A percentile compares a stretch with the other conserved stretches of the same genome.
phyloP scores from a whole-genome alignment of 441 rosid species.

The Eutrema salsugineum region DNA sequence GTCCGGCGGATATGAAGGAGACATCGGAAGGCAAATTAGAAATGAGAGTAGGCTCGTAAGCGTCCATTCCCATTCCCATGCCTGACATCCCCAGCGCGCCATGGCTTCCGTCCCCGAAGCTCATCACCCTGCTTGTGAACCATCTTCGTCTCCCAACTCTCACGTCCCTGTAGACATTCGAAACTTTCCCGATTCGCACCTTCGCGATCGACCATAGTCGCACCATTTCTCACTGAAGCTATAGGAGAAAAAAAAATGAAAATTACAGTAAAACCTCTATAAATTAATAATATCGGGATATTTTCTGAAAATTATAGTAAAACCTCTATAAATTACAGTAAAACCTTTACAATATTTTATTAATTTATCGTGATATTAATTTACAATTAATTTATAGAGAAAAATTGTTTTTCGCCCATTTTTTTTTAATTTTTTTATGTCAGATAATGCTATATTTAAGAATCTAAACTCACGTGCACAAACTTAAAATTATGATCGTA shows the following conservation, averaged over 20 bases:
- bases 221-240: constrained; percentile 5
- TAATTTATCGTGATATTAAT: too few species aligned
- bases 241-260: background rate
- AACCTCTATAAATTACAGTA: too few species aligned
- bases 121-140: constrained; percentile 49
- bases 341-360: too few species aligned
- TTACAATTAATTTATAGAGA: too few species aligned
- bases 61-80: constrained; percentile 48
- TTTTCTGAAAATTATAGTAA: too few species aligned
- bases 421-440: too few species aligned
- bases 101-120: constrained; percentile 94
- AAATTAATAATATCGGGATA: too few species aligned
- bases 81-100: constrained; percentile 73
- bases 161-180: background rate
- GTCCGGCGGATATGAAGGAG: constrained; percentile 55
- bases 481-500: too few species aligned
- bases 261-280: too few species aligned
- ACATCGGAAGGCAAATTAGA: constrained; percentile 56
- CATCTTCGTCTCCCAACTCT: background rate
- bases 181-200: background rate
- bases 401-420: too few species aligned
- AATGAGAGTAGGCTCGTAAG: constrained; percentile 68
- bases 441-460: too few species aligned
- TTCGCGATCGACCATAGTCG: constrained; percentile 23
- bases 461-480: too few species aligned